These are phyloP conservation scores for Thraustotheca clavata DNA, from an alignment of 352 stramenopile genomes.

Conservation along the genomic window DNA sequence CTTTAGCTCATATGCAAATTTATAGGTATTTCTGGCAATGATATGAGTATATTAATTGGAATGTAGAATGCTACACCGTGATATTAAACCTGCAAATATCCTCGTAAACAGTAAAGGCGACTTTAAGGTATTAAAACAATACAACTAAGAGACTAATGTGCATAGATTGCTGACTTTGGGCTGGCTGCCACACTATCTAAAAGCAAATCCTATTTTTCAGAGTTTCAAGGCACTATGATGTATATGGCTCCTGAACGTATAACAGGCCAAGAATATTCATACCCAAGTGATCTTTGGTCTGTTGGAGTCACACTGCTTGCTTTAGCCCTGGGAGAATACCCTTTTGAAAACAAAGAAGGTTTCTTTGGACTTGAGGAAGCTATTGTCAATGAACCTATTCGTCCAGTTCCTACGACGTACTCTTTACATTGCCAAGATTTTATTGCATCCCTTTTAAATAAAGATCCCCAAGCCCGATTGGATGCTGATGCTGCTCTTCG, in stretches of 20 bases:
- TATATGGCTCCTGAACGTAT: conserved; percentile 94
- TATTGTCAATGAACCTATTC: conserved; percentile 65
- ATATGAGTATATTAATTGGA: not conserved
- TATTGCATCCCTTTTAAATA: conserved; percentile 84
- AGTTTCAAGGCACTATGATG: conserved; percentile 89
- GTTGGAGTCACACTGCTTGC: conserved; percentile 65
- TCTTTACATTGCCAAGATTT: conserved; percentile 88
- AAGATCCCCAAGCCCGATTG: conserved; percentile 74
- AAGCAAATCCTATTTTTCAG: conserved; percentile 69
- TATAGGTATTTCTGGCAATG: conserved; percentile 32
- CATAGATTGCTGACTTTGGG: conserved; percentile 70
- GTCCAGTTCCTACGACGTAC: conserved; percentile 70
- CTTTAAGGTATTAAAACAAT: conserved; percentile 51
- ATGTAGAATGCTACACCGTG: conserved; percentile 69
- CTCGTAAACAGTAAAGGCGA: conserved; percentile 73
- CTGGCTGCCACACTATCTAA: conserved; percentile 65
- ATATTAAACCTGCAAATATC: conserved; percentile 89
- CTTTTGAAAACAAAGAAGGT: conserved; percentile 60
- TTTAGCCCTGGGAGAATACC: conserved; percentile 53
- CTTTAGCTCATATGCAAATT: conserved; percentile 78
- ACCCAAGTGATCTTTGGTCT: conserved; percentile 71
- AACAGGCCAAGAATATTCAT: conserved; percentile 76
- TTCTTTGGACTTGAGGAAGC: conserved; percentile 81
- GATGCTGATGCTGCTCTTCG: conserved; percentile 77
- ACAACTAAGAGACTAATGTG: not conserved